phyloP scores from a whole-genome alignment of 1,139 yeast genomes.

The Blastobotrys proliferans region DNA sequence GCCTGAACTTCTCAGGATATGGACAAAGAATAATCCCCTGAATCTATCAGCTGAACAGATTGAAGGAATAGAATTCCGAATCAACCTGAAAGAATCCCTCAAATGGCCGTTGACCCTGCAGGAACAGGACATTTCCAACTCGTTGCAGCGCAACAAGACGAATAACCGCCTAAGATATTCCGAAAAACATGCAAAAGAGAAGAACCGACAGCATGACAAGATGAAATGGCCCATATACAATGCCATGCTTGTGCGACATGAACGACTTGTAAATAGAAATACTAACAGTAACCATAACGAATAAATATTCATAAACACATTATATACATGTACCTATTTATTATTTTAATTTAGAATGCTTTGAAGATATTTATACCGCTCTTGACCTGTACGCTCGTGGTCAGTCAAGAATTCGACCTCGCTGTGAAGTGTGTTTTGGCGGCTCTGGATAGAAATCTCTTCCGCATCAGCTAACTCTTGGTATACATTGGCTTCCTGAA shows the following conservation, averaged over 20 bases:
- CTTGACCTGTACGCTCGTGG: conserved; percentile 40
- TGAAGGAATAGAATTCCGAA: conserved; percentile 1
- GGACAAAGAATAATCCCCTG: background rate
- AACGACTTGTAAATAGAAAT: conserved; percentile 3
- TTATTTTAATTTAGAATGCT: background rate
- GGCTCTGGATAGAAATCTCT: conserved; percentile 30
- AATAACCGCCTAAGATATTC: background rate
- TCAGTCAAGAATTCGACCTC: conserved; percentile 40
- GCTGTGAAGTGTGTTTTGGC: conserved; percentile 38
- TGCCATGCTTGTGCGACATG: conserved; percentile 13
- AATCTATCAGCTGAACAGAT: background rate
- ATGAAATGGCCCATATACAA: conserved; percentile 14
- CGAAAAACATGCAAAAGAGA: background rate
- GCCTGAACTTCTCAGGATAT: conserved; percentile 2
- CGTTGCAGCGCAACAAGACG: background rate
- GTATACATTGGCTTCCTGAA: conserved; percentile 29
- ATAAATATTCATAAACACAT: background rate
- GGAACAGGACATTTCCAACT: conserved; percentile 7
- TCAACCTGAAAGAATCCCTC: conserved; percentile 4
- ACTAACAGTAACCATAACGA: background rate
- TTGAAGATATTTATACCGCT: conserved; percentile 26
- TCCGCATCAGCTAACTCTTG: conserved; percentile 34
- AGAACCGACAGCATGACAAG: conserved; percentile 9
- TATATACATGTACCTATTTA: background rate
- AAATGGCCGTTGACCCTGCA: conserved; percentile 13